Evolutionary conservation across 768 basidiomycete genomes (phyloP), one percentile per base, ranked within the genome.

Genomic region (Fomitopsis serialis): DNA sequence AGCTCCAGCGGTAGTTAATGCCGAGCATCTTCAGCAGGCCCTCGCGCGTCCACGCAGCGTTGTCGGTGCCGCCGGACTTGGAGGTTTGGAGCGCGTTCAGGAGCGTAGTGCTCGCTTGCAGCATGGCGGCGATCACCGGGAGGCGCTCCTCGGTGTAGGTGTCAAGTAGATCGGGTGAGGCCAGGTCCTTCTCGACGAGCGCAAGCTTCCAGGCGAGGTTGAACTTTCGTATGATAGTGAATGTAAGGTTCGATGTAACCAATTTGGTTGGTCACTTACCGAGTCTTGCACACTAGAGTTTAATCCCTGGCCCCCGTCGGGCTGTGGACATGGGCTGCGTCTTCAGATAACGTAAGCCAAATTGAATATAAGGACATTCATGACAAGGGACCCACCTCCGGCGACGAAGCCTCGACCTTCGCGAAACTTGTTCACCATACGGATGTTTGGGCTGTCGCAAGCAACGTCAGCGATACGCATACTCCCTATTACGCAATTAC

Each of bases 1-100:
- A 57, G 60, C 80, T 81, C 64, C 74, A 72, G 12, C 81, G 71
- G 58, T 77, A 82, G 63, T 82, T 82, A 37, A 81, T 68, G 8
- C 78, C 78, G 36, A 80, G 72, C 63, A 78, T 76, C n/a, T 63
- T 56, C 4, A 78, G 53, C 1, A 61, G 45, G 21, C 46, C 59
- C 3, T 27, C 51, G 15, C 51, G 24, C 29, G 2, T 21, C 50
- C 50, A 43, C 57, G 13, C 66, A 63, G 54, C 72, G 43, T 48
- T 12, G 19, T 45, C 45, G 5, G 45, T 21, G 21, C 45, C 45
- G 8, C 6, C 25, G 23, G 5, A 5, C 22, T 42, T 23, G 42
- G 11, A n/a, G 36, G 42, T 25, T 13, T 34, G 29, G 37, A 48
- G 11, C 19, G 51, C 29, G 21, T 42, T 44, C 54, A 58, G 51